Percentiles rank a stretch among this genome's conserved stretches.
Evolutionary conservation across 345 rosid genomes (phyloP).

Genomic region (Dipteronia dyeriana): DNA sequence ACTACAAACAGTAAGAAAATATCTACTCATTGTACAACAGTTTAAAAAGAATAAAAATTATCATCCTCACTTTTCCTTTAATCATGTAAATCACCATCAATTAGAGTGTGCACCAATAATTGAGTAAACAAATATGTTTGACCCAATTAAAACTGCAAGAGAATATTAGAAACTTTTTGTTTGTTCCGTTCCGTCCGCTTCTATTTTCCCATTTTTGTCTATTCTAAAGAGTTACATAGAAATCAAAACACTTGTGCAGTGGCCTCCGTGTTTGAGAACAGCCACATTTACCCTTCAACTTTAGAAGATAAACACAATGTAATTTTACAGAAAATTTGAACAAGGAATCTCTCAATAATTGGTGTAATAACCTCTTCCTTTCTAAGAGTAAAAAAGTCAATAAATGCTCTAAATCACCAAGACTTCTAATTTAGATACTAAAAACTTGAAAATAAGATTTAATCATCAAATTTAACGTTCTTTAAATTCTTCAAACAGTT

Average conservation of each 20-base stretch:
- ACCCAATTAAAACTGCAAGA: not conserved
- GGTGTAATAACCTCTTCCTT: too few species aligned
- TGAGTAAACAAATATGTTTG: not conserved
- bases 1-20: not conserved
- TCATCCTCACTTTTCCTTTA: not conserved
- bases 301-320: not conserved
- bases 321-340: not conserved
- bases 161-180: not conserved
- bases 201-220: not conserved
- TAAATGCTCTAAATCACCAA: not conserved
- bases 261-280: too few species aligned
- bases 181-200: not conserved
- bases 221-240: too few species aligned
- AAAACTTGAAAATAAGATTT: not conserved
- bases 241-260: too few species aligned
- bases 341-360: not conserved
- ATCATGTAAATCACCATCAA: not conserved
- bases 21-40: not conserved
- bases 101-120: not conserved
- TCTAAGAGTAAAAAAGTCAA: too few species aligned
- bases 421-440: not conserved
- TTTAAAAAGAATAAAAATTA: not conserved
- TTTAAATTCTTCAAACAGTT: not conserved
- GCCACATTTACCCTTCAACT: not conserved
- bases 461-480: not conserved